phyloP scores from a whole-genome alignment of 345 rosid genomes.

The Rhizophora apiculata region DNA sequence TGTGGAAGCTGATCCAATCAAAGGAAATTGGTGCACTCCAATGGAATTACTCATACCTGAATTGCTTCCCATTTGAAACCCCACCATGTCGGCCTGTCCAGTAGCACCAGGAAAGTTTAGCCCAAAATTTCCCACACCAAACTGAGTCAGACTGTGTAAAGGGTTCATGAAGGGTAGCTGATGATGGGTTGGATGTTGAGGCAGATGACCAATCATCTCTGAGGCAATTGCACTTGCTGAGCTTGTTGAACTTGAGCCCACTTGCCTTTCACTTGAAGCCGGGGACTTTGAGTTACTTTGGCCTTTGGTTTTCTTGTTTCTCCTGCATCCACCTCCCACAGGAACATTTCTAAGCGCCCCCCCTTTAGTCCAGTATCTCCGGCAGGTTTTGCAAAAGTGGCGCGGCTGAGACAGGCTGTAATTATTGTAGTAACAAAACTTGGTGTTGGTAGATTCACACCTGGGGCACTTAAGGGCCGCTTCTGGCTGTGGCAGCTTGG shows the following conservation, averaged over 20 bases:
- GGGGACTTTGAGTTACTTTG: conserved; percentile 38
- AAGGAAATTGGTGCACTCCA: conserved; percentile 46
- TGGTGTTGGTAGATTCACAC: conserved; percentile 74
- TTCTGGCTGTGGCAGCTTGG: conserved; percentile 59
- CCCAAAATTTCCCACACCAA: conserved; percentile 49
- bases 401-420: conserved; percentile 80
- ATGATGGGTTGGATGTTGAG: conserved; percentile 19
- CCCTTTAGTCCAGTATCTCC: conserved; percentile 81
- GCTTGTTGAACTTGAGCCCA: conserved; percentile 25
- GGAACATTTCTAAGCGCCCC: conserved; percentile 76
- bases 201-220: conserved; percentile 38
- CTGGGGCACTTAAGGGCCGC: conserved; percentile 66
- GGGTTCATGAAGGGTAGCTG: conserved; percentile 58
- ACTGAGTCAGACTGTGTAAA: conserved; percentile 41
- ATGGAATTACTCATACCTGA: conserved; percentile 27
- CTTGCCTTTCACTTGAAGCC: conserved; percentile 32
- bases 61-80: conserved; percentile 43
- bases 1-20: conserved; percentile 40
- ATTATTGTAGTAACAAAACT: conserved; percentile 84
- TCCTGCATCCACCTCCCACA: conserved; percentile 80
- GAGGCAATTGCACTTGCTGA: conserved; percentile 27
- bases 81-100: conserved; percentile 35
- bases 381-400: conserved; percentile 76
- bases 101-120: conserved; percentile 36
- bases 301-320: conserved; percentile 60